Evolutionary conservation across 2,329 filamentous ascomycete species (phyloP).

Genomic region (Neonectria coccinea): DNA sequence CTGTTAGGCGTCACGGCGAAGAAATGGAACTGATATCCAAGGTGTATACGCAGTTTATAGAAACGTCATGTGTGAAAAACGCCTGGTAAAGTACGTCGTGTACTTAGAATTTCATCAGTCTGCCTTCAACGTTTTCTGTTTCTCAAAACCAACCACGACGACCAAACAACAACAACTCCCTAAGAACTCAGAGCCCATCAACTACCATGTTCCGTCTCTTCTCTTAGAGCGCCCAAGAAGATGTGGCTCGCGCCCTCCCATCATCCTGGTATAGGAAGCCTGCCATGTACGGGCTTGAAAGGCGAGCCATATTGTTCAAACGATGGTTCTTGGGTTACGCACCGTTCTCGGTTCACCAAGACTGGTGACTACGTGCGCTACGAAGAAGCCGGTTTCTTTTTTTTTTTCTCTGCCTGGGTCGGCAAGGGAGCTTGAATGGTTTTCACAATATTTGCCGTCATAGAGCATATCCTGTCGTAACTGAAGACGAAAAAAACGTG

Average conservation of each 20-base stretch:
- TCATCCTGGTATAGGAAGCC: conserved; percentile 61
- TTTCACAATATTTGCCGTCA: conserved; percentile 75
- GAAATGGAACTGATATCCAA: neutral
- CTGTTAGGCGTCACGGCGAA: neutral
- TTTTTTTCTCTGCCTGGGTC: conserved; percentile 63
- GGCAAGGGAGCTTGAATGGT: conserved; percentile 64
- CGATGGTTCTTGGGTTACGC: conserved; percentile 64
- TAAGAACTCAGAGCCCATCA: neutral
- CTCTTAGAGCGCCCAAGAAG: neutral
- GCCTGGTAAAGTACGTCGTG: neutral
- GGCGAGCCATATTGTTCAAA: conserved; percentile 65
- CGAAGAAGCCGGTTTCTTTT: conserved; percentile 64
- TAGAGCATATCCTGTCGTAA: conserved; percentile 68
- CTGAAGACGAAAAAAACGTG: conserved; percentile 60
- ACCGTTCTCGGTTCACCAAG: conserved; percentile 60
- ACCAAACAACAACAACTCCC: neutral
- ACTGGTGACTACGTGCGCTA: conserved; percentile 67
- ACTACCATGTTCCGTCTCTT: conserved; percentile 12
- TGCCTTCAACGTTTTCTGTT: neutral
- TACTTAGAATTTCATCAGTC: neutral
- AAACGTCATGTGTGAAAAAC: no score
- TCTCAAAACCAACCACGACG: neutral
- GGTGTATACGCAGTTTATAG: no score
- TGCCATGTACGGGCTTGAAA: conserved; percentile 65
- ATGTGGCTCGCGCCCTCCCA: conserved; percentile 53